Evolutionary conservation across 1,284 basidiomycete species (phyloP).

Genomic region (Neonothopanus nambi): DNA sequence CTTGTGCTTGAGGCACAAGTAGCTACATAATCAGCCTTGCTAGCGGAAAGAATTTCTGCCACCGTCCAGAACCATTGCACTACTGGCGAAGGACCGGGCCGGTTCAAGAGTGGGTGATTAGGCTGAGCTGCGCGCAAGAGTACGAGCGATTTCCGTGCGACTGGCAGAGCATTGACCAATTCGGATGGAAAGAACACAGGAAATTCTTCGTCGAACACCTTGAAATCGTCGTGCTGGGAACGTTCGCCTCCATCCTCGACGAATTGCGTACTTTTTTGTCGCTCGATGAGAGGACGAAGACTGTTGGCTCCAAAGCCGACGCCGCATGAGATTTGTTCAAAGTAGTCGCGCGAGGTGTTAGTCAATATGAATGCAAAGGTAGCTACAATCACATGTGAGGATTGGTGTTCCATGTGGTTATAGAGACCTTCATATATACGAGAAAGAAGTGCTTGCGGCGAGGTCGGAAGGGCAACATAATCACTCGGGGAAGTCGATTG

Average conservation of each 20-base stretch:
- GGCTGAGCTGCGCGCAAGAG: constrained; percentile 63
- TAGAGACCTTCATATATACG: constrained; percentile 53
- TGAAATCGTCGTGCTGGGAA: constrained; percentile 29
- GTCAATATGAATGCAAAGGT: constrained; percentile 66
- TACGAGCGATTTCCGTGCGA: constrained; percentile 65
- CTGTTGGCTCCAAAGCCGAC: constrained; percentile 53
- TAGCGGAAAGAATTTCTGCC: constrained; percentile 46
- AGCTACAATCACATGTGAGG: constrained; percentile 45
- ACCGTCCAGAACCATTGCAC: constrained; percentile 70
- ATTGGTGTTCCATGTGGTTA: constrained; percentile 50
- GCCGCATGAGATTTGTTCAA: constrained; percentile 51
- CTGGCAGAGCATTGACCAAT: constrained; percentile 51
- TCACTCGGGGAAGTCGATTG: constrained; percentile 36
- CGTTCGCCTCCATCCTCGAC: constrained; percentile 36
- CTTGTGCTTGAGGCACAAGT: constrained; percentile 2
- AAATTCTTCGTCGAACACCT: constrained; percentile 39
- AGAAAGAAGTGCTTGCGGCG: constrained; percentile 53
- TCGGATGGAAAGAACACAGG: constrained; percentile 60
- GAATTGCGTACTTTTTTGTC: constrained; percentile 14
- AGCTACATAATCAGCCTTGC: constrained; percentile 26
- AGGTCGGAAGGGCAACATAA: constrained; percentile 42
- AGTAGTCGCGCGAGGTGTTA: constrained; percentile 58
- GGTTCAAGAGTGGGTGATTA: constrained; percentile 52
- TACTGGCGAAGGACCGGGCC: constrained; percentile 25
- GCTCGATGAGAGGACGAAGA: constrained; percentile 6